These are phyloP conservation scores for Stentor coeruleus DNA, from an alignment of 73 alveolate genomes.

Conservation along the genomic window DNA sequence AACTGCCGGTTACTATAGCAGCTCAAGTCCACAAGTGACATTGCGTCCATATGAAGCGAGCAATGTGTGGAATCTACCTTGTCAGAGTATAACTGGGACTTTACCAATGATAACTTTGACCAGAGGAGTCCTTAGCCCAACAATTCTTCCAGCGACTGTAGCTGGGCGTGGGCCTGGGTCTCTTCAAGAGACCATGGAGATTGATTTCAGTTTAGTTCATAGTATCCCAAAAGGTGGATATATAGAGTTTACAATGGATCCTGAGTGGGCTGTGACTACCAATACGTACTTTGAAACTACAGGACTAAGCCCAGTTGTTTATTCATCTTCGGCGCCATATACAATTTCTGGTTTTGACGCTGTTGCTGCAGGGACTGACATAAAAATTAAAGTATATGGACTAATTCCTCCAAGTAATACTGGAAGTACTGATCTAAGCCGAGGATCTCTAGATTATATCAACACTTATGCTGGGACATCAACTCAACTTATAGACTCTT, in stretches of 20 bases:
- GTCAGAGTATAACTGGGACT: not conserved
- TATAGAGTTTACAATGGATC: not conserved
- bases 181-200: not conserved
- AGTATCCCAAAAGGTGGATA: not conserved
- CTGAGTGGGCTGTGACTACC: not conserved
- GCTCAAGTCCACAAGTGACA: not conserved
- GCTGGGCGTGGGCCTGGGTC: not conserved
- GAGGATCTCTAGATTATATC: not conserved
- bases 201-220: not conserved
- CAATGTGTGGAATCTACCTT: not conserved
- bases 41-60: not conserved
- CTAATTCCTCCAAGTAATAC: not conserved
- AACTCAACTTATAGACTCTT: not conserved
- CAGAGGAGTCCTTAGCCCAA: not conserved
- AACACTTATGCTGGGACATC: not conserved
- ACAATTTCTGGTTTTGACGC: not conserved
- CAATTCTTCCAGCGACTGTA: not conserved
- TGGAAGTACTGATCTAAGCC: not conserved
- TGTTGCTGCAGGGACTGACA: not conserved
- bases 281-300: not conserved
- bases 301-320: not conserved
- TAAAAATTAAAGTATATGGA: no score
- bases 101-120: not conserved
- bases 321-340: not conserved
- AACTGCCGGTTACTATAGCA: not conserved